phyloP scores from a whole-genome alignment of 2,329 filamentous ascomycete species.

The Arthrobotrys sinensis region DNA sequence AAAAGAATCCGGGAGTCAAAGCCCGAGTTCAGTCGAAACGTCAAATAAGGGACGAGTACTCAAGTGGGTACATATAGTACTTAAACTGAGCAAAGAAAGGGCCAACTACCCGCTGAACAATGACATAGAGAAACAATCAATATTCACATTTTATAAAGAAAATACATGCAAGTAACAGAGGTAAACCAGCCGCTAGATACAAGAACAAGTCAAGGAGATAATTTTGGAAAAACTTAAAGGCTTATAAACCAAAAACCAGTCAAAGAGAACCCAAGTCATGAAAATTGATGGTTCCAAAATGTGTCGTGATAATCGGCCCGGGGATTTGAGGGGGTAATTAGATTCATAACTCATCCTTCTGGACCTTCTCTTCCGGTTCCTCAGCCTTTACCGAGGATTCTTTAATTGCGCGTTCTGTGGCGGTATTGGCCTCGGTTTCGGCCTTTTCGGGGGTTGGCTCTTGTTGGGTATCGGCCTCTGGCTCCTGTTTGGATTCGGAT shows the following conservation, averaged over 20 bases:
- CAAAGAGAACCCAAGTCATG: constrained; percentile 1
- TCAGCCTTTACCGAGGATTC: constrained; percentile 35
- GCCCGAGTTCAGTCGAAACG: background rate
- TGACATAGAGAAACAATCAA: constrained; percentile 9
- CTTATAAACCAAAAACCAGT: background rate
- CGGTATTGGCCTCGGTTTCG: constrained; percentile 42
- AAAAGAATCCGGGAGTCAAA: background rate
- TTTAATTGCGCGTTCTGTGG: constrained; percentile 44
- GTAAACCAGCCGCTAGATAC: constrained; percentile 59
- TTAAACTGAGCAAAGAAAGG: background rate
- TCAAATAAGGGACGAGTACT: background rate
- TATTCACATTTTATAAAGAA: constrained; percentile 42
- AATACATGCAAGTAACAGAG: constrained; percentile 28
- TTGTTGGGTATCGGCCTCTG: constrained; percentile 40
- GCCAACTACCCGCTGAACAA: background rate
- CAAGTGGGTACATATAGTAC: too few species aligned
- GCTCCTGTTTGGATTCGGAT: constrained; percentile 37
- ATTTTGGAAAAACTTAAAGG: constrained; percentile 13
- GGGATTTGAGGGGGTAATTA: constrained; percentile 7
- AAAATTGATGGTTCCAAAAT: background rate
- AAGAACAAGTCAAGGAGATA: constrained; percentile 35
- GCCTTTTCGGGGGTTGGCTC: constrained; percentile 39
- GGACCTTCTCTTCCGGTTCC: constrained; percentile 11
- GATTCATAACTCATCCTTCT: constrained; percentile 50
- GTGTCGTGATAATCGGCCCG: background rate